Evolutionary conservation across 305 asterid species (phyloP).

Genomic region (Fraxinus albicans): DNA sequence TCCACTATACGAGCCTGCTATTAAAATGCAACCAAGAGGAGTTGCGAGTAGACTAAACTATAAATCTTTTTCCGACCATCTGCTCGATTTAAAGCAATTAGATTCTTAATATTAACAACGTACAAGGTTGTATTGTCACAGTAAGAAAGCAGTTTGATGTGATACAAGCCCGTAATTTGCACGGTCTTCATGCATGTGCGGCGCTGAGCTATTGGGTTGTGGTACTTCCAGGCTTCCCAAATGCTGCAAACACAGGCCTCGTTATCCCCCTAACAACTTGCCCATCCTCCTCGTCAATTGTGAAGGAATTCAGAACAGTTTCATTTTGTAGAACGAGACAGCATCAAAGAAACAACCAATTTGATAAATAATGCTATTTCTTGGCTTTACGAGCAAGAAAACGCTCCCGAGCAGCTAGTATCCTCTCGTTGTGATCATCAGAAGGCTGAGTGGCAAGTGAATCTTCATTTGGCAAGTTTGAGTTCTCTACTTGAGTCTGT

Average conservation of each 20-base stretch:
- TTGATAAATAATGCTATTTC: constrained; percentile 1
- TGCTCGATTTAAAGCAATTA: neutral
- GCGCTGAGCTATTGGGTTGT: neutral
- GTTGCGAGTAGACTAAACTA: neutral
- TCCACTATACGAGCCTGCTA: neutral
- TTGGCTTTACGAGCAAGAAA: constrained; percentile 62
- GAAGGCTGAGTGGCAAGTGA: constrained; percentile 24
- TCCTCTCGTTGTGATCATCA: constrained; percentile 49
- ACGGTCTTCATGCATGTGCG: neutral
- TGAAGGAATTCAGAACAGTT: neutral
- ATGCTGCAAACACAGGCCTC: neutral
- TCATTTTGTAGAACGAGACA: neutral
- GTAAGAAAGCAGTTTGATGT: neutral
- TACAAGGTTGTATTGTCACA: neutral
- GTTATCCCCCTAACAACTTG: neutral
- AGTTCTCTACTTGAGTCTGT: constrained; percentile 30
- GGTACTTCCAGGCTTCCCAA: neutral
- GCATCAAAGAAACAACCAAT: neutral
- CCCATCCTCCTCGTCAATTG: neutral
- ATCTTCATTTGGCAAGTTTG: constrained; percentile 32
- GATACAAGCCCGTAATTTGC: neutral
- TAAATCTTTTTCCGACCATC: neutral
- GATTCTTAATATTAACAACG: neutral
- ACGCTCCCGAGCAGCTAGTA: constrained; percentile 76
- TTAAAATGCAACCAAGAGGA: neutral